Base-by-base conservation (phyloP, 1,139 yeast species). In the Candida smagusa region DNA sequence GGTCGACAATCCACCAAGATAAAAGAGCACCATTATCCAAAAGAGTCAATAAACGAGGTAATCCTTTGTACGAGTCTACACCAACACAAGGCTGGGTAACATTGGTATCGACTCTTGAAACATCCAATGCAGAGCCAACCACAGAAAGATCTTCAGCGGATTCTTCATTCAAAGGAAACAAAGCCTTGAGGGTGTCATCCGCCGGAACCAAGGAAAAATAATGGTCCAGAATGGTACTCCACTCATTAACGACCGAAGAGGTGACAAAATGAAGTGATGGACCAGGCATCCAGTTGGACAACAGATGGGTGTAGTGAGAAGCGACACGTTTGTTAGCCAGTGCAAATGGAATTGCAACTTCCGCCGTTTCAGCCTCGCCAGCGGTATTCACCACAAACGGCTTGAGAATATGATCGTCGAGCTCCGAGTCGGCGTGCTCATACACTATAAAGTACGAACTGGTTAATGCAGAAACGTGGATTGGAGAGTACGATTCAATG, bases 171-270 rank as follows among this genome's bases (percentile, higher is more conserved):
- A 86, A 65, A 1, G 96, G 95, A 45, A 86, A 66, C 9, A 76
- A 74, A 0, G 95, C 92, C 37, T 85, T 71, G 46, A 77, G 78
- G 3, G 81, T 66, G 52, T 88, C 96, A 48, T 83, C 85, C 3
- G 73, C 58, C 16, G 81, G 79, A n/a, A 35, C 36, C 8, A 40
- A 12, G 2, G 35, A 30, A 26, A 54, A 61, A 30, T 29, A 24
- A 2, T 36, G 59, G 1, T 56, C 49, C 1, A 59, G 50, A 0
- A 81, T 49, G 0, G 79, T 34, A 3, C 34, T 22, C 47, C 48
- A 44, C 24, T 38, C 43, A 3, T 83, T 72, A 0, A 92, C 78
- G 24, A 77, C 68, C 0, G 89, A 77, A 1, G 84, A 75, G 1
- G 84, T 75, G 1, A 82, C 46, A 13, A 83, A 57, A 23, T 65